Evolutionary conservation across 371 early-diverging fungal species (phyloP).

Genomic region (Mucor piriformis): DNA sequence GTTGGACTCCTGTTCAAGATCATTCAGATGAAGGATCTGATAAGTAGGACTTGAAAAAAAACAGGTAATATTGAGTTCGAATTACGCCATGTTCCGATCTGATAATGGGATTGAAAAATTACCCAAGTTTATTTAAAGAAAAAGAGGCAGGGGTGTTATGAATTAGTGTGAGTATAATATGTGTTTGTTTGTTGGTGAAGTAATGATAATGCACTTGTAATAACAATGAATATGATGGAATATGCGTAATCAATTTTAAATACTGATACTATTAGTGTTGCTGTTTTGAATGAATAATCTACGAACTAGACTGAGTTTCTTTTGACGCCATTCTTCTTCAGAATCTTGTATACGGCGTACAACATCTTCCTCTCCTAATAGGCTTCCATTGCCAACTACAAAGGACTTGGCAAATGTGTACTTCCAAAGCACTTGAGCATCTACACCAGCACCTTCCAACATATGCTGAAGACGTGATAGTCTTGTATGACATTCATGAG

Average conservation of each 20-base stretch:
- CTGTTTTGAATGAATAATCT: neutral
- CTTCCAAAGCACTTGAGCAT: constrained; percentile 50
- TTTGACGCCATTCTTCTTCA: constrained; percentile 48
- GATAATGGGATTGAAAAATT: neutral
- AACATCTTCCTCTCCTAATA: constrained; percentile 48
- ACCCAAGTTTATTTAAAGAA: neutral
- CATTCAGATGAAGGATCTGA: neutral
- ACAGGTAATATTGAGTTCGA: neutral
- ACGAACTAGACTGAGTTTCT: constrained; percentile 23
- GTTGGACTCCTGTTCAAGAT: too few species aligned
- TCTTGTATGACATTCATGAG: constrained; percentile 47
- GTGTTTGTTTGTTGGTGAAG: neutral
- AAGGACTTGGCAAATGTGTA: constrained; percentile 49
- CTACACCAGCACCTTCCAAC: constrained; percentile 49
- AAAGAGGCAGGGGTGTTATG: neutral
- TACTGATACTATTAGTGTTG: constrained; percentile 6
- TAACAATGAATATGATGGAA: neutral
- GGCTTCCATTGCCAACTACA: constrained; percentile 44
- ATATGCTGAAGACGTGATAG: constrained; percentile 42
- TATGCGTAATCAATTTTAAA: neutral
- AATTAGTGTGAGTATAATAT: neutral
- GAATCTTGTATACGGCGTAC: constrained; percentile 48
- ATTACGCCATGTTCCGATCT: constrained; percentile 3
- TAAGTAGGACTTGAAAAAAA: constrained; percentile 1
- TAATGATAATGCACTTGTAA: neutral